Evolutionary conservation across 2,329 filamentous ascomycete genomes (phyloP).

Genomic region (Arthrobotrys megalospora): DNA sequence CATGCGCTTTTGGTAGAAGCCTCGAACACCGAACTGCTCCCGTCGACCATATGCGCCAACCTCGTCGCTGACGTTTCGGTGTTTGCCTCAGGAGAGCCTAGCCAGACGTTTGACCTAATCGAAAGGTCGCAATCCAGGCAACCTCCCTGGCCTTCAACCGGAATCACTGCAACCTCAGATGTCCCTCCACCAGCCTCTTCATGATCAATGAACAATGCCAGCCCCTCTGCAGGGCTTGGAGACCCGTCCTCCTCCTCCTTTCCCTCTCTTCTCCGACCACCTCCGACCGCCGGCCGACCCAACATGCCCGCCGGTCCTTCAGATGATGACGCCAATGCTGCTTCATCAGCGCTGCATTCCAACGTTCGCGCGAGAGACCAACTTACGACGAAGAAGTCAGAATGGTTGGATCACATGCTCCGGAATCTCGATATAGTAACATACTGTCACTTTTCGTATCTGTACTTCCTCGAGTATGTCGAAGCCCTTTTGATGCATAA

Average conservation of each 20-base stretch:
- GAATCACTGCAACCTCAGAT: conserved; percentile 31
- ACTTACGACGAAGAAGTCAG: conserved; percentile 70
- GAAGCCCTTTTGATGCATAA: neutral
- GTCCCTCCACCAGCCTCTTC: conserved; percentile 48
- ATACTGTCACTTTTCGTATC: conserved; percentile 76
- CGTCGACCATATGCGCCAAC: neutral
- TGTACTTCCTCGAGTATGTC: conserved; percentile 81
- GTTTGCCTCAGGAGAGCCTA: conserved; percentile 19
- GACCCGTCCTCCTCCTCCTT: conserved; percentile 59
- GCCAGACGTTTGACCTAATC: neutral
- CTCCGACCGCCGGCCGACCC: conserved; percentile 39
- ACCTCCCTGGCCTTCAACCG: conserved; percentile 16
- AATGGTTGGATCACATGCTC: conserved; percentile 75
- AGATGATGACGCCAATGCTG: conserved; percentile 42
- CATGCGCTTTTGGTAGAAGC: conserved; percentile 7
- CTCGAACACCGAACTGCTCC: conserved; percentile 1
- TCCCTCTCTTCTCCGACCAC: conserved; percentile 39
- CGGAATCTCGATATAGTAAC: conserved; percentile 76
- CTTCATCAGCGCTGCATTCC: conserved; percentile 49
- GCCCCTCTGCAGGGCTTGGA: conserved; percentile 61
- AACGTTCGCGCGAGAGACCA: conserved; percentile 58
- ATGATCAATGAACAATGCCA: conserved; percentile 62
- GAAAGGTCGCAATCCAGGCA: conserved; percentile 24
- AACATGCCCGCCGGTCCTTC: conserved; percentile 46
- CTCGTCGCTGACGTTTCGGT: neutral